These are phyloP conservation scores for Rubia occidens DNA, from an alignment of 305 asterid genomes.

Conservation along the genomic window DNA sequence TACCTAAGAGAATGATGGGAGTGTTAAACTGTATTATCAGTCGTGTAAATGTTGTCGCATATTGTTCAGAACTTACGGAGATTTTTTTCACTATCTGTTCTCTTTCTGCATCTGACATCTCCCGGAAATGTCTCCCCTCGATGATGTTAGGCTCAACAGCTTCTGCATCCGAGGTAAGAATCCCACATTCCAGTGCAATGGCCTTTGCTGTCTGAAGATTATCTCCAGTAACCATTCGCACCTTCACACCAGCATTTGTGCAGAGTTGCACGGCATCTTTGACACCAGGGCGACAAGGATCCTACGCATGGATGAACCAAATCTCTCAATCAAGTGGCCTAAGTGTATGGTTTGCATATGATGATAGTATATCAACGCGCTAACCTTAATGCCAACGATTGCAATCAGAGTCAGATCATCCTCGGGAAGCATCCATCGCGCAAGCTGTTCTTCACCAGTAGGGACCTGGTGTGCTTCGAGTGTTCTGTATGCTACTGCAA, in stretches of 20 bases:
- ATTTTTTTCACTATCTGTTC: constrained; percentile 59
- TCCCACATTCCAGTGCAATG: constrained; percentile 90
- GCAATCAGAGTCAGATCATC: constrained; percentile 69
- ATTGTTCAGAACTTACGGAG: constrained; percentile 37
- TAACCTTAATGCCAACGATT: constrained; percentile 89
- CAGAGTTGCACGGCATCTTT: constrained; percentile 80
- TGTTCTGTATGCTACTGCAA: constrained; percentile 74
- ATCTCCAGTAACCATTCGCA: constrained; percentile 98
- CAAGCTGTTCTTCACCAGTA: constrained; percentile 55
- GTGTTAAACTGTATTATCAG: not conserved
- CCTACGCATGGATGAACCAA: constrained; percentile 33
- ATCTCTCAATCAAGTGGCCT: constrained; percentile 4
- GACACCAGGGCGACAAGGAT: constrained; percentile 99
- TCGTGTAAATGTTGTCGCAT: not conserved
- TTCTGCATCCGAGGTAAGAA: constrained; percentile 58
- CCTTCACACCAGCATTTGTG: constrained; percentile 85
- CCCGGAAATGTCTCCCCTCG: constrained; percentile 85
- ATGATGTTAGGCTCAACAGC: constrained; percentile 58
- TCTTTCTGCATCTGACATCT: constrained; percentile 64
- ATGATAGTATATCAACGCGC: not conserved
- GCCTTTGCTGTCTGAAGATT: constrained; percentile 97
- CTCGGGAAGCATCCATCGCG: constrained; percentile 73
- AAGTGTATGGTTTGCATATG: not conserved
- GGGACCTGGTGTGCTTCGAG: constrained; percentile 56
- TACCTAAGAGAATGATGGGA: constrained; percentile 40